Evolutionary conservation across 2,329 filamentous ascomycete species (phyloP).

Genomic region (Tolypocladium pustulatum): DNA sequence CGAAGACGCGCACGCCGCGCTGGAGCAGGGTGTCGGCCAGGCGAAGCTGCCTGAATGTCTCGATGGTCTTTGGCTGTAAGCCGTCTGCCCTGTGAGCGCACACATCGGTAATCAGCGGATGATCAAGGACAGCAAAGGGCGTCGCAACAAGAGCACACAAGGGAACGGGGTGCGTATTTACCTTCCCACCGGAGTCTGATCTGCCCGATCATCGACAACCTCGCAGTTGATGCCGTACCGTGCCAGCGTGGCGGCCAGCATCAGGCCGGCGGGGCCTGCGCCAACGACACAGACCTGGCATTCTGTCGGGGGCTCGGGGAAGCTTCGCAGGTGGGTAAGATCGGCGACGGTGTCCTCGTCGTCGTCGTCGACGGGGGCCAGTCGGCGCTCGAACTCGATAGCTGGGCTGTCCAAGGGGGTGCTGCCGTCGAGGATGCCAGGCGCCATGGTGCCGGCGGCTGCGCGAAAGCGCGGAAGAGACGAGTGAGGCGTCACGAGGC

Average conservation of each 20-base stretch:
- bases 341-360: slow-evolving; percentile 29
- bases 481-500: neutral
- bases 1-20: slow-evolving; percentile 59
- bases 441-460: slow-evolving; percentile 7
- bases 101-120: slow-evolving; percentile 6
- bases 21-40: slow-evolving; percentile 59
- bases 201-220: slow-evolving; percentile 57
- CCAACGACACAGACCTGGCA: slow-evolving; percentile 42
- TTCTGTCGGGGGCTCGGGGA: slow-evolving; percentile 33
- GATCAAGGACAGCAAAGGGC: neutral
- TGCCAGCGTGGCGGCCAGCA: slow-evolving; percentile 45
- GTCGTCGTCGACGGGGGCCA: slow-evolving; percentile 10
- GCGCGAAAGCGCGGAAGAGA: neutral
- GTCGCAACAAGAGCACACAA: neutral
- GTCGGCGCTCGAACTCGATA: slow-evolving; percentile 6
- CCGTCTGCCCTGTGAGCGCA: slow-evolving; percentile 48
- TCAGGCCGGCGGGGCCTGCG: slow-evolving; percentile 45
- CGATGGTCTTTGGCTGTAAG: slow-evolving; percentile 67
- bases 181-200: slow-evolving; percentile 56
- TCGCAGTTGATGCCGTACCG: slow-evolving; percentile 56
- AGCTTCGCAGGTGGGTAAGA: slow-evolving; percentile 36
- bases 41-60: slow-evolving; percentile 64
- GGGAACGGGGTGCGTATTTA: slow-evolving; percentile 11
- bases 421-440: slow-evolving; percentile 7
- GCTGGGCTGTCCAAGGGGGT: slow-evolving; percentile 1